phyloP scores from a whole-genome alignment of 2,329 filamentous ascomycete species.

The Diaporthe amygdali region DNA sequence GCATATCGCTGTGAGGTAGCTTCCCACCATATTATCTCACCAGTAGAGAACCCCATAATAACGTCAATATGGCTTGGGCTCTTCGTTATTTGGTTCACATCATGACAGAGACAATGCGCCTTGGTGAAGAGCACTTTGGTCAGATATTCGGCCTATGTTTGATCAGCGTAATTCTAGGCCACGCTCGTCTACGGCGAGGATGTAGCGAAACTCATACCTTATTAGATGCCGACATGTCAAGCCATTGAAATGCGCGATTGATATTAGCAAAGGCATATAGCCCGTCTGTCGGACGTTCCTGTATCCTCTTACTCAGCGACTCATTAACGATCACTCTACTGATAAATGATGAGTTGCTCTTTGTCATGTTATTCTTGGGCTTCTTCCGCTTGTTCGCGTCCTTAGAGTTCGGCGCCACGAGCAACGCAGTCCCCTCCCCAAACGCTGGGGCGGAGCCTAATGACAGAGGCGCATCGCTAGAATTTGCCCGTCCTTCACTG shows the following conservation, averaged over 20 bases:
- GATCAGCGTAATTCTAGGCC: constrained; percentile 31
- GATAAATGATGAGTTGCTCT: constrained; percentile 98
- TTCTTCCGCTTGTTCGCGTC: constrained; percentile 84
- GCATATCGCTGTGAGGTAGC: constrained; percentile 96
- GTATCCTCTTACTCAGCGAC: constrained; percentile 75
- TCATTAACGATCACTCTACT: constrained; percentile 96
- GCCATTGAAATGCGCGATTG: constrained; percentile 94
- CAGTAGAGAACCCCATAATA: constrained; percentile 93
- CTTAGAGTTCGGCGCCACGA: constrained; percentile 68
- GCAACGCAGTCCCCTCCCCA: constrained; percentile 81
- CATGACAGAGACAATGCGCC: constrained; percentile 92
- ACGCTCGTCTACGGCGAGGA: neutral
- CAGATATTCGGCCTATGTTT: constrained; percentile 76
- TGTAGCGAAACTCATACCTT: constrained; percentile 52
- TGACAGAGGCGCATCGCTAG: constrained; percentile 54
- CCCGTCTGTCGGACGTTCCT: constrained; percentile 79
- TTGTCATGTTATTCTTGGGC: constrained; percentile 97
- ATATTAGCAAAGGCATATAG: constrained; percentile 94
- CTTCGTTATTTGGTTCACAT: constrained; percentile 86
- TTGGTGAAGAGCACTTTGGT: constrained; percentile 98
- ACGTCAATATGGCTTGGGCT: constrained; percentile 82
- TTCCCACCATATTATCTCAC: constrained; percentile 98
- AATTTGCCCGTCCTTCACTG: constrained; percentile 60
- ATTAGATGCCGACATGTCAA: constrained; percentile 79
- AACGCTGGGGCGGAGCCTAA: constrained; percentile 69